Evolutionary conservation across 176 grass and related monocot species (phyloP).

Genomic region (Pharus latifolius): DNA sequence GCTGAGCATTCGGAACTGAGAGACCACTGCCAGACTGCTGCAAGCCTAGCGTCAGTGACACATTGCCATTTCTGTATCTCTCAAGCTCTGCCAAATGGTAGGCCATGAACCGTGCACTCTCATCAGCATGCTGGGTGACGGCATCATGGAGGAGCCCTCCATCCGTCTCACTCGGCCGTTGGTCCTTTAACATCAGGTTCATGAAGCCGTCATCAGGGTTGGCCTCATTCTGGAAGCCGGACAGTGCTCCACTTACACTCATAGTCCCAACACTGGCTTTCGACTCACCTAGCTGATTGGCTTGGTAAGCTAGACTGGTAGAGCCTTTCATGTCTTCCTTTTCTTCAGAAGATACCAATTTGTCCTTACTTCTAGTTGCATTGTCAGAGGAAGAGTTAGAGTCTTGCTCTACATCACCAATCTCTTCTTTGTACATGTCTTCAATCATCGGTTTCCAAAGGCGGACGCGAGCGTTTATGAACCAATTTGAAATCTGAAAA

Average conservation of each 20-base stretch:
- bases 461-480: slow-evolving; percentile 93
- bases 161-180: slow-evolving; percentile 29
- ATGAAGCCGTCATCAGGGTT: slow-evolving; percentile 72
- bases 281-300: slow-evolving; percentile 45
- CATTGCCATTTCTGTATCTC: slow-evolving; percentile 48
- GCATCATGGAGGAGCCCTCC: slow-evolving; percentile 39
- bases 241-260: slow-evolving; percentile 13
- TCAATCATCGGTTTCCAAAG: slow-evolving; percentile 99
- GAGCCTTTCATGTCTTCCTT: slow-evolving; percentile 49
- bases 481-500: slow-evolving; percentile 96
- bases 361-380: slow-evolving; percentile 38
- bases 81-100: slow-evolving; percentile 68
- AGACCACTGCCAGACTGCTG: slow-evolving; percentile 50
- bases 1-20: slow-evolving; percentile 43
- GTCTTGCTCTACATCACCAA: slow-evolving; percentile 68
- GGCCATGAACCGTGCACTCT: slow-evolving; percentile 40
- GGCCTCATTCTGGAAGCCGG: slow-evolving; percentile 50
- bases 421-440: slow-evolving; percentile 99
- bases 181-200: slow-evolving; percentile 82
- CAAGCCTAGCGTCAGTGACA: slow-evolving; percentile 81
- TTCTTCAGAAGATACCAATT: slow-evolving; percentile 58
- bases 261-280: slow-evolving; percentile 27
- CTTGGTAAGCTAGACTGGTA: slow-evolving; percentile 27
- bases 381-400: slow-evolving; percentile 98
- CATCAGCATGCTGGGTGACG: slow-evolving; percentile 22